These are phyloP conservation scores for Trichosanthes truncata DNA, from an alignment of 306 rosid species.

Conservation along the genomic window DNA sequence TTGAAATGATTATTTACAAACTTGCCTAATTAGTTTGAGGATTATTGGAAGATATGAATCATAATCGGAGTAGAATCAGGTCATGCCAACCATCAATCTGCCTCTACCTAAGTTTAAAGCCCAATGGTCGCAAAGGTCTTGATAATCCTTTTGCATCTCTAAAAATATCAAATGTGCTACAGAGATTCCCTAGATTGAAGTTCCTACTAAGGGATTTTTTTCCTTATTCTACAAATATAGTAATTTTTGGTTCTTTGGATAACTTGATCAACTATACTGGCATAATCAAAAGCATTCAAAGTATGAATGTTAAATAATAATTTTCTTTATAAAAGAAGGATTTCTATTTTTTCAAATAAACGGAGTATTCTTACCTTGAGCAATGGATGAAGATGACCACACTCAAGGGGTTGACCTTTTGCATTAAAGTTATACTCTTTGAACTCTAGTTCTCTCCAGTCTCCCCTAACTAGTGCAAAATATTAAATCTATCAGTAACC, in stretches of 20 bases:
- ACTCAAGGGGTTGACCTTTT: conserved; percentile 74
- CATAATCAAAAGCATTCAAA: neutral
- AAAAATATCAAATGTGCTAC: neutral
- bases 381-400: conserved; percentile 90
- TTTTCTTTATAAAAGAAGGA: neutral
- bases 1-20: neutral
- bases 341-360: neutral
- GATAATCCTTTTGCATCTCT: neutral
- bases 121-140: neutral
- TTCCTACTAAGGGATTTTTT: neutral
- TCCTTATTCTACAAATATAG: neutral
- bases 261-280: too few relatives aligned
- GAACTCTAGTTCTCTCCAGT: conserved; percentile 77
- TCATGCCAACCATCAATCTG: neutral
- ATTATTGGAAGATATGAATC: neutral
- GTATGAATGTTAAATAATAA: neutral
- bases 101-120: neutral
- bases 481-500: conserved; percentile 12
- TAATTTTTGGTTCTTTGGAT: neutral
- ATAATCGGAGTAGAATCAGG: neutral
- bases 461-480: conserved; percentile 41
- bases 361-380: conserved; percentile 55
- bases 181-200: neutral
- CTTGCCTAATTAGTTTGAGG: neutral
- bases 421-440: conserved; percentile 77